These are phyloP conservation scores for Lipomyces yamadae DNA, from an alignment of 805 yeast species.

Conservation along the genomic window DNA sequence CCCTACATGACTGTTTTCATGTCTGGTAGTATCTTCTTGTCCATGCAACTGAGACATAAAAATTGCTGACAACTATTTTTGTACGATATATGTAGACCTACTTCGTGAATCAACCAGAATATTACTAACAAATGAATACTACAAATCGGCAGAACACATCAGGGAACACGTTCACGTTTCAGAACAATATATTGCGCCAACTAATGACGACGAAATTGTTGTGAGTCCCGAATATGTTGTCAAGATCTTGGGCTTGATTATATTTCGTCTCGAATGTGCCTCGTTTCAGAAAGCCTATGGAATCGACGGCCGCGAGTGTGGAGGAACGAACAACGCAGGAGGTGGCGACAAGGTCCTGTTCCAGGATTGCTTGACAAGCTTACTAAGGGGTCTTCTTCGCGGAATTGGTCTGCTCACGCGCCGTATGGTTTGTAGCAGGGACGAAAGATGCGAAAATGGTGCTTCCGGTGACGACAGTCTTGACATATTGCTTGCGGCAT, in stretches of 20 bases:
- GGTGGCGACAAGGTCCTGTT: background rate
- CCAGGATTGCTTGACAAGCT: background rate
- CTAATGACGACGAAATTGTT: background rate
- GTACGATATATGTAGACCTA: background rate
- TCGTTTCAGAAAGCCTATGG: background rate
- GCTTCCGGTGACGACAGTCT: background rate
- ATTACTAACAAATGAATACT: background rate
- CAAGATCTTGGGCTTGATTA: background rate
- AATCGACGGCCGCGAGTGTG: background rate
- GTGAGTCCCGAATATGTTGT: background rate
- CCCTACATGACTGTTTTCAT: background rate
- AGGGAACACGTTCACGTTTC: background rate
- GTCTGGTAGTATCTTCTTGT: background rate
- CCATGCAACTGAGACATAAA: background rate
- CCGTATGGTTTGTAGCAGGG: background rate
- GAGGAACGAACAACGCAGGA: background rate
- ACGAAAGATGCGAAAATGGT: background rate
- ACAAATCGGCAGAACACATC: background rate
- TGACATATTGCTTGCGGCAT: background rate
- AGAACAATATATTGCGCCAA: background rate
- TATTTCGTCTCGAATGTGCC: background rate
- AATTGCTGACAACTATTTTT: too few relatives aligned
- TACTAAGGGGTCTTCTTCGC: background rate
- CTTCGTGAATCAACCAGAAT: background rate
- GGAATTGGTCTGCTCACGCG: background rate